phyloP scores from a whole-genome alignment of 306 rosid genomes.

The Prosopis cineraria region DNA sequence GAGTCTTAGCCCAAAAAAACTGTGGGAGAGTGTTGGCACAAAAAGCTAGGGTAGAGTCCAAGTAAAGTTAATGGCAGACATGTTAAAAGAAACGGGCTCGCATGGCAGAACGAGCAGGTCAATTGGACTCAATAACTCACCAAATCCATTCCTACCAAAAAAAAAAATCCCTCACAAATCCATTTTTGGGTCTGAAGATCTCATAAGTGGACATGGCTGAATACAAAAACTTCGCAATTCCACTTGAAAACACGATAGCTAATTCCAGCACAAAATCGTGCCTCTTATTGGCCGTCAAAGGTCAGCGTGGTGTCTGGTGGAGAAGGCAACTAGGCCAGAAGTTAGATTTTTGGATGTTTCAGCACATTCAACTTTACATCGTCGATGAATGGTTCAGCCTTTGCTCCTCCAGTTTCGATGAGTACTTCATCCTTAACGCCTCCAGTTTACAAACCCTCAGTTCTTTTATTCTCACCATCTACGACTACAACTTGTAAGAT shows the following conservation, averaged over 20 bases:
- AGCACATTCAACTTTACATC: neutral
- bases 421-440: conserved; percentile 55
- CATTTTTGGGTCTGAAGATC: neutral
- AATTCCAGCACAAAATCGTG: neutral
- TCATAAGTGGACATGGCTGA: neutral
- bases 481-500: conserved; percentile 32
- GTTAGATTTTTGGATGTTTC: neutral
- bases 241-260: neutral
- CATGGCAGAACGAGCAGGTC: neutral
- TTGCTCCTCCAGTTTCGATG: conserved; percentile 50
- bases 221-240: neutral
- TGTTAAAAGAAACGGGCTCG: neutral
- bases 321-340: neutral
- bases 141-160: neutral
- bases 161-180: too few relatives aligned
- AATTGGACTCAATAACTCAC: neutral
- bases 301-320: neutral
- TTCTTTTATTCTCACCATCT: conserved; percentile 28
- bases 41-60: neutral
- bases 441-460: conserved; percentile 36
- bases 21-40: too few relatives aligned
- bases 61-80: neutral
- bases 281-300: neutral
- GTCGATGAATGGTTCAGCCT: conserved; percentile 53
- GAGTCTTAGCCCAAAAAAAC: too few relatives aligned